These are phyloP conservation scores for Abrus pulchellus DNA, from an alignment of 306 rosid genomes.

Conservation along the genomic window DNA sequence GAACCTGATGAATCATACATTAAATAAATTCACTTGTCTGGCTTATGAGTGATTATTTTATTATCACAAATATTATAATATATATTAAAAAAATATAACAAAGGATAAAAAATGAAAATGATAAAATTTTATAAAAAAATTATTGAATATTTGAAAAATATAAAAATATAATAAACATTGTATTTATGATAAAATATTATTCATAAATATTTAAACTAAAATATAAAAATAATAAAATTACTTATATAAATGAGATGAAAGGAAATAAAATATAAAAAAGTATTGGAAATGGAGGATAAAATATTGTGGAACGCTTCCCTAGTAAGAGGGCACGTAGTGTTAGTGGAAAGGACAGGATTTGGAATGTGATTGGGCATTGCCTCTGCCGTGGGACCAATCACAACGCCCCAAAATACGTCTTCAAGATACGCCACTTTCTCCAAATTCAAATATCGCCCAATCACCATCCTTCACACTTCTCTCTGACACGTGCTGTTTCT, in stretches of 20 bases:
- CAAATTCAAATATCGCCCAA: slow-evolving; percentile 43
- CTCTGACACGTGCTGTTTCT: slow-evolving; percentile 61
- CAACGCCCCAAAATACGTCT: slow-evolving; percentile 22
- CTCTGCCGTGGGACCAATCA: slow-evolving; percentile 26
- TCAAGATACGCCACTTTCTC: slow-evolving; percentile 51
- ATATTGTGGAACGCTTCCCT: not conserved
- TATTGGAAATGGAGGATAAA: not conserved
- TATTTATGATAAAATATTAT: no score
- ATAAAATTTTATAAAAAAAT: no score
- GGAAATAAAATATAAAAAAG: not conserved
- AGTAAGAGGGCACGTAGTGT: slow-evolving; percentile 51
- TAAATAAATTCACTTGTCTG: no score
- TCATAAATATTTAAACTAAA: no score
- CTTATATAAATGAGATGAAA: no score
- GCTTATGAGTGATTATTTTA: no score
- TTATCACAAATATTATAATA: no score
- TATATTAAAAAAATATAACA: no score
- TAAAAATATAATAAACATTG: no score
- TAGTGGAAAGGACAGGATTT: not conserved
- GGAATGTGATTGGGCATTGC: slow-evolving; percentile 28
- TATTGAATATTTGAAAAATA: no score
- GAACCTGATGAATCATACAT: no score
- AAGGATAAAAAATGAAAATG: no score
- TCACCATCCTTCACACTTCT: slow-evolving; percentile 28
- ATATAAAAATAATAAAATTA: not conserved